These are phyloP conservation scores for Candolleomyces aberdarensis DNA, from an alignment of 768 basidiomycete species.

Conservation along the genomic window DNA sequence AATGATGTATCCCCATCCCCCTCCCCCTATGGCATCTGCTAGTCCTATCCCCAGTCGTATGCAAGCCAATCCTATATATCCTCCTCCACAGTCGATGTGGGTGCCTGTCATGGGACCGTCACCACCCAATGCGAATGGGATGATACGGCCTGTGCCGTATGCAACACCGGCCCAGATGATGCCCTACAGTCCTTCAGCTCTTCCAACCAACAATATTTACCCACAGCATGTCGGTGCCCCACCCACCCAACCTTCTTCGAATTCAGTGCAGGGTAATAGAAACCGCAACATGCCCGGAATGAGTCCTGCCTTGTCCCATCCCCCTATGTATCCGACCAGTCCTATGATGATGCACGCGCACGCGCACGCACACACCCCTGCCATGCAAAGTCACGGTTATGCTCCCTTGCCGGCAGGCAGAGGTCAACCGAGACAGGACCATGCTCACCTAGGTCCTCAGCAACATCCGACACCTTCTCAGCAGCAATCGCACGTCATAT, in stretches of 20 bases:
- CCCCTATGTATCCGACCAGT: constrained; percentile 64
- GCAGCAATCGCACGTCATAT: constrained; percentile 36
- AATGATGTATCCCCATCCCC: constrained; percentile 63
- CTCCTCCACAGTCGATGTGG: constrained; percentile 64
- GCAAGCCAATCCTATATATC: constrained; percentile 54
- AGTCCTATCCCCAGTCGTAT: constrained; percentile 65
- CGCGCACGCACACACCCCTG: constrained; percentile 31
- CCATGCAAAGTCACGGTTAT: constrained; percentile 42
- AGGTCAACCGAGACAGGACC: constrained; percentile 47
- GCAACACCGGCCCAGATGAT: constrained; percentile 50
- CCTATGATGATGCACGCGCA: constrained; percentile 74
- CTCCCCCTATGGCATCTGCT: constrained; percentile 46
- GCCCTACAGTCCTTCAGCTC: constrained; percentile 44
- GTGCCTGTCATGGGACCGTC: constrained; percentile 46
- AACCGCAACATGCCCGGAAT: constrained; percentile 58
- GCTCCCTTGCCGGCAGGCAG: constrained; percentile 47
- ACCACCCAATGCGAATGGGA: constrained; percentile 38
- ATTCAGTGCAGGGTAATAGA: constrained; percentile 38
- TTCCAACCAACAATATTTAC: constrained; percentile 39
- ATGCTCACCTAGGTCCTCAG: constrained; percentile 43
- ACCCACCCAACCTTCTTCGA: constrained; percentile 41
- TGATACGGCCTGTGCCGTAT: constrained; percentile 68
- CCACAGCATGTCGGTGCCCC: constrained; percentile 25
- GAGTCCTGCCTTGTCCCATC: constrained; percentile 70
- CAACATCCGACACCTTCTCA: constrained; percentile 29